phyloP scores from a whole-genome alignment of 2,329 filamentous ascomycete genomes.

The Hymenoscyphus fraxineus region DNA sequence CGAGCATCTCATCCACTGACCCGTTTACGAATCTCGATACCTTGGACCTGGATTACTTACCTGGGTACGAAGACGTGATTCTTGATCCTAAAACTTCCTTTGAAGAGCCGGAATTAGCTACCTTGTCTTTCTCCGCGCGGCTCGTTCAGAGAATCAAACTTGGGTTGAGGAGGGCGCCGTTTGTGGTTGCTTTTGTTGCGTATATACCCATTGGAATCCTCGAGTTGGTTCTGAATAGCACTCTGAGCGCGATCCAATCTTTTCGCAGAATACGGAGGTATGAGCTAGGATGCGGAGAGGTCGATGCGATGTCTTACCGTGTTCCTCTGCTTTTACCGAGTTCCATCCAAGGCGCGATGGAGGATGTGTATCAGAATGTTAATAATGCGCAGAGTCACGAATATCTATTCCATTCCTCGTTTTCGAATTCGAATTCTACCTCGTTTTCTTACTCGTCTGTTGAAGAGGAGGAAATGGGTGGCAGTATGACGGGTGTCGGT shows the following conservation, averaged over 20 bases:
- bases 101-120: conserved; percentile 38
- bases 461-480: too few species aligned
- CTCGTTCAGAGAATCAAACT: conserved; percentile 33
- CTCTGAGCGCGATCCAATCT: conserved; percentile 72
- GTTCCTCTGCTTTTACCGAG: conserved; percentile 62
- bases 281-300: conserved; percentile 64
- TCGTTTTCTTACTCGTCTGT: background rate
- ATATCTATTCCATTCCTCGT: conserved; percentile 52
- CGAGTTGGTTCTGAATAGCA: conserved; percentile 71
- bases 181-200: conserved; percentile 61
- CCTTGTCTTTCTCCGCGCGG: conserved; percentile 22
- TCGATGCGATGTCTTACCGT: conserved; percentile 39
- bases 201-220: conserved; percentile 70
- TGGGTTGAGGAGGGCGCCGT: conserved; percentile 48
- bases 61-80: conserved; percentile 71
- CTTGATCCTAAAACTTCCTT: conserved; percentile 66
- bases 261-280: conserved; percentile 71
- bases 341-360: conserved; percentile 71
- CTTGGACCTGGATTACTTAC: conserved; percentile 67
- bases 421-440: conserved; percentile 14
- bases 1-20: conserved; percentile 70
- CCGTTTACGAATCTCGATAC: conserved; percentile 67
- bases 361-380: conserved; percentile 46
- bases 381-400: conserved; percentile 50
- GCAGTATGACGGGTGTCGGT: too few species aligned